Evolutionary conservation across 108 stramenopile species (phyloP).

Genomic region (Skeletonema menzelii): DNA sequence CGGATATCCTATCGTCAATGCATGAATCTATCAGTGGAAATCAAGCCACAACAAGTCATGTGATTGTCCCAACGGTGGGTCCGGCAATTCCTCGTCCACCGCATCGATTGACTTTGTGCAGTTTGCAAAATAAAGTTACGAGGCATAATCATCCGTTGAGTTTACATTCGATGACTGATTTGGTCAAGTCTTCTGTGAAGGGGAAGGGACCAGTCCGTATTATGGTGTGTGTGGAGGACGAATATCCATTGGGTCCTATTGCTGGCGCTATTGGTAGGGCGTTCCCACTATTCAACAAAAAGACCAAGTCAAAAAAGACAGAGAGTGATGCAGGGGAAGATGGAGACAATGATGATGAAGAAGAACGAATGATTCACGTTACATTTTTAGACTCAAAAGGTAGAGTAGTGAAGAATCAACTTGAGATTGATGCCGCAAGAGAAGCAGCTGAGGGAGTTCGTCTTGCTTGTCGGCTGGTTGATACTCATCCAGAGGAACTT

Average conservation of each 20-base stretch:
- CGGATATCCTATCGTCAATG: constrained; percentile 29
- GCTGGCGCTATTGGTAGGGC: constrained; percentile 59
- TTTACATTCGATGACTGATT: constrained; percentile 62
- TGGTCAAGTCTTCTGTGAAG: constrained; percentile 27
- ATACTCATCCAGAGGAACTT: constrained; percentile 56
- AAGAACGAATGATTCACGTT: constrained; percentile 25
- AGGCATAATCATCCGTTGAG: constrained; percentile 73
- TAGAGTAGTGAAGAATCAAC: constrained; percentile 23
- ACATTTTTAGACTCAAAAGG: constrained; percentile 34
- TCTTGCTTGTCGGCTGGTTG: constrained; percentile 65
- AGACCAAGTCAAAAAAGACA: constrained; percentile 25
- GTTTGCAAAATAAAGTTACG: constrained; percentile 37
- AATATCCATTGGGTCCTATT: constrained; percentile 27
- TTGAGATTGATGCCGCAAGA: constrained; percentile 31
- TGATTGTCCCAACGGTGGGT: constrained; percentile 38
- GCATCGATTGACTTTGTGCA: constrained; percentile 33
- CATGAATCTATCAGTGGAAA: constrained; percentile 5
- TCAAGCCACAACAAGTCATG: constrained; percentile 7
- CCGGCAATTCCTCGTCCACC: constrained; percentile 42
- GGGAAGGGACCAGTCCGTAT: constrained; percentile 9
- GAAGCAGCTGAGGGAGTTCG: constrained; percentile 49
- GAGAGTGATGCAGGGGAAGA: constrained; percentile 1
- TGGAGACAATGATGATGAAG: constrained; percentile 13
- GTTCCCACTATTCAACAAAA: constrained; percentile 62
- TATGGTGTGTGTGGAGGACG: constrained; percentile 30